A percentile compares a stretch with the other conserved stretches of the same genome.
phyloP scores from a whole-genome alignment of 345 rosid genomes.

The Euphorbia pulcherrima region DNA sequence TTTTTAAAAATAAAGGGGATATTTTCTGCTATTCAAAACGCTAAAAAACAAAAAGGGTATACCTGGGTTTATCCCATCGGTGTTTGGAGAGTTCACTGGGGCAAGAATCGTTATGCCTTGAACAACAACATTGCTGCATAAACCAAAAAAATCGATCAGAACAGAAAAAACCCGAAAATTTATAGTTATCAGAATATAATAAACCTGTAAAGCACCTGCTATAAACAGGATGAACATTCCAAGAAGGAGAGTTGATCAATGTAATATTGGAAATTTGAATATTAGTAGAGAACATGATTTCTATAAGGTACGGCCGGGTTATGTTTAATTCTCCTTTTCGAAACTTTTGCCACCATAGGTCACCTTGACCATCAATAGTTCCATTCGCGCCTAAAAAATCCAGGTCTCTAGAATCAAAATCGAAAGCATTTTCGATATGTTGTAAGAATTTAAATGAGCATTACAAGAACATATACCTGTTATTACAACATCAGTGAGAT shows the following conservation, averaged over 20 bases:
- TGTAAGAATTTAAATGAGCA: not conserved
- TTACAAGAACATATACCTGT: slow-evolving; percentile 26
- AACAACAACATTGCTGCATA: slow-evolving; percentile 27
- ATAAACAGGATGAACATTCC: slow-evolving; percentile 49
- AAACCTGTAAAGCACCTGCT: slow-evolving; percentile 24
- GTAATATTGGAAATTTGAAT: slow-evolving; percentile 42
- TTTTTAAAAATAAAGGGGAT: no score
- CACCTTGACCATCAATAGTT: slow-evolving; percentile 48
- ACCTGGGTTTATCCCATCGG: slow-evolving; percentile 38
- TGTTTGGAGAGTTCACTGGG: slow-evolving; percentile 29
- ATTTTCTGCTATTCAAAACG: no score
- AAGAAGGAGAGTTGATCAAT: slow-evolving; percentile 41
- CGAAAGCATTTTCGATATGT: not conserved
- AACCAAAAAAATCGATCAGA: not conserved
- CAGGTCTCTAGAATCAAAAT: not conserved
- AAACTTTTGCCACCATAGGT: slow-evolving; percentile 41
- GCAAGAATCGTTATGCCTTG: slow-evolving; percentile 31
- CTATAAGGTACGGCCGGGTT: slow-evolving; percentile 47
- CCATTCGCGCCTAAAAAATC: slow-evolving; percentile 37
- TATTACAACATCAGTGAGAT: slow-evolving; percentile 41
- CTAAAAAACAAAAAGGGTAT: not conserved
- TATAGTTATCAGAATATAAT: no score
- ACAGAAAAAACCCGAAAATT: not conserved
- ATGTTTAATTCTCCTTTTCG: slow-evolving; percentile 23
- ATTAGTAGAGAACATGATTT: slow-evolving; percentile 34